Conservation (phyloP, 2,329 filamentous ascomycete species). For the Aspergillus sp. region DNA sequence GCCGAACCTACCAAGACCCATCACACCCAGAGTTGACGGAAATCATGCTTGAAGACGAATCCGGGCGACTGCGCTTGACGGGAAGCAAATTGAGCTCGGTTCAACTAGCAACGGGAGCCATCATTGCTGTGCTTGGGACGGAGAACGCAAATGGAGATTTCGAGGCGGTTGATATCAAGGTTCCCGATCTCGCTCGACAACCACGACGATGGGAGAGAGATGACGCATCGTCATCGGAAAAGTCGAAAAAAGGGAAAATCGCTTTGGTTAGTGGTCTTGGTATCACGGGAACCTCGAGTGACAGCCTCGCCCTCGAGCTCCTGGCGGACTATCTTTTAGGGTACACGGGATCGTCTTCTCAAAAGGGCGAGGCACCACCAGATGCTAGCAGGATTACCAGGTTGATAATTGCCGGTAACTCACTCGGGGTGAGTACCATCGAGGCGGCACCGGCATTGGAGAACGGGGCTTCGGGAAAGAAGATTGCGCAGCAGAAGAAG, state of each 20-base stretch:
- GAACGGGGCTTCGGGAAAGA: slow-evolving; percentile 24
- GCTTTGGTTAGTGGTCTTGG: slow-evolving; percentile 86
- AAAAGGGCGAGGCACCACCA: slow-evolving; percentile 43
- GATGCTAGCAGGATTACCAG: slow-evolving; percentile 65
- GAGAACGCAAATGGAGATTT: slow-evolving; percentile 92
- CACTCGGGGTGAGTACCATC: slow-evolving; percentile 56
- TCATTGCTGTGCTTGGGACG: slow-evolving; percentile 91
- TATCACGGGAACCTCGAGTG: slow-evolving; percentile 74
- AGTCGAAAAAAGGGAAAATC: slow-evolving; percentile 61
- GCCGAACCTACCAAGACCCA: slow-evolving; percentile 71
- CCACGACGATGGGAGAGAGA: slow-evolving; percentile 75
- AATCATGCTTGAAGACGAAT: slow-evolving; percentile 93
- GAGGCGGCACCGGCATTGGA: slow-evolving; percentile 26
- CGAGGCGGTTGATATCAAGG: slow-evolving; percentile 84
- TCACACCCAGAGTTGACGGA: slow-evolving; percentile 50
- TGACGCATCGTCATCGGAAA: slow-evolving; percentile 25
- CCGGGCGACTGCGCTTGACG: slow-evolving; percentile 77
- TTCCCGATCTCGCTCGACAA: slow-evolving; percentile 82
- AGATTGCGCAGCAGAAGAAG: slow-evolving; percentile 66
- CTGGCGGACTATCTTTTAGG: slow-evolving; percentile 86
- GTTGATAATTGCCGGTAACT: slow-evolving; percentile 89
- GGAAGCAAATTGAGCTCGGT: slow-evolving; percentile 68
- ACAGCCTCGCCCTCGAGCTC: slow-evolving; percentile 73
- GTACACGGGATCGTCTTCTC: slow-evolving; percentile 65
- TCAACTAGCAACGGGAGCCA: slow-evolving; percentile 85